Evolutionary conservation across 129 eudicot genomes (phyloP).

Genomic region (Rutidosis leptorrhynchoides): DNA sequence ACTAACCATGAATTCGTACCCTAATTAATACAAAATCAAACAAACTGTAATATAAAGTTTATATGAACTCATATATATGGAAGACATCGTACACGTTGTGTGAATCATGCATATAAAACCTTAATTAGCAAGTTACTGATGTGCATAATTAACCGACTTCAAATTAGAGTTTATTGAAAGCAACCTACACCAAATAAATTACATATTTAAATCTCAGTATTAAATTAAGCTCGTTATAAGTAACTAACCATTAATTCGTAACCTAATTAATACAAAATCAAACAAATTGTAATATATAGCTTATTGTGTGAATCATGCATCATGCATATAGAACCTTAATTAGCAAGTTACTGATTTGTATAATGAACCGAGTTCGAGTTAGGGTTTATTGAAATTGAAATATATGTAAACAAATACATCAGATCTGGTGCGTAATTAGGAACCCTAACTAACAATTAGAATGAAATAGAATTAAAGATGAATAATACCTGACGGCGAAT

Average conservation of each 20-base stretch:
- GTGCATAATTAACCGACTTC: background rate
- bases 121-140: background rate
- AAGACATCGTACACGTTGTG: background rate
- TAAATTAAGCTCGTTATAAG: background rate
- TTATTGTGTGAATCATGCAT: too few relatives aligned
- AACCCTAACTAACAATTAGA: background rate
- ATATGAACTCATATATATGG: too few relatives aligned
- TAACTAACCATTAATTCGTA: too few relatives aligned
- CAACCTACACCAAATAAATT: slow-evolving; percentile 26
- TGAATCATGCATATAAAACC: background rate
- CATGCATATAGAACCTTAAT: background rate
- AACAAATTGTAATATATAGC: background rate
- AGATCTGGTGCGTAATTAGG: slow-evolving; percentile 24
- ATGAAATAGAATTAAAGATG: slow-evolving; percentile 4
- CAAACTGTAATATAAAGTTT: background rate
- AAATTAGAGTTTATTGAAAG: slow-evolving; percentile 18
- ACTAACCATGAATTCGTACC: too few relatives aligned
- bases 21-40: background rate
- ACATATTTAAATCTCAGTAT: background rate
- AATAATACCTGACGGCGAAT: slow-evolving; percentile 25
- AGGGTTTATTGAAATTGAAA: slow-evolving; percentile 3
- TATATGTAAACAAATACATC: background rate
- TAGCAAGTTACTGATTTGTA: background rate
- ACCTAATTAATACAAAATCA: background rate
- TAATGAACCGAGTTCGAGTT: background rate